A percentile compares a stretch with the other conserved stretches of the same genome.
Conservation (phyloP, 495 filamentous ascomycete species). For the Letharia lupina region DNA sequence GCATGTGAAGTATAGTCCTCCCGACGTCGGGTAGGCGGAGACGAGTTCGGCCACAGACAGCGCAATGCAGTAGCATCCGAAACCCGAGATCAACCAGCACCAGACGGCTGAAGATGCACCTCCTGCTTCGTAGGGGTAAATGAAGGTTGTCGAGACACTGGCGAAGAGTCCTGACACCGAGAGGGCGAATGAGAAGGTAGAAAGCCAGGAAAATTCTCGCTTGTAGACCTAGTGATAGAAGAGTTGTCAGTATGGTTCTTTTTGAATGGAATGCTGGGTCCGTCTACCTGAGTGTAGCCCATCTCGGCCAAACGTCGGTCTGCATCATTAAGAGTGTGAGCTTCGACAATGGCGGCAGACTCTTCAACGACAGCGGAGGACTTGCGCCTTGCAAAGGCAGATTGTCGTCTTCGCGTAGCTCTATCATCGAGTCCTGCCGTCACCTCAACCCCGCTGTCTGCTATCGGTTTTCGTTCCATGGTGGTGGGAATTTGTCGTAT, state of each 20-base stretch:
- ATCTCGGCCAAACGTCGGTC: slow-evolving; percentile 28
- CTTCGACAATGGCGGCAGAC: slow-evolving; percentile 17
- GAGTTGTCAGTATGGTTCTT: neutral
- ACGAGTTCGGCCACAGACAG: slow-evolving; percentile 49
- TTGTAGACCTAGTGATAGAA: slow-evolving; percentile 43
- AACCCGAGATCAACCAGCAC: slow-evolving; percentile 58
- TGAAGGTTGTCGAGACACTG: slow-evolving; percentile 53
- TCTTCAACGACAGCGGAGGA: slow-evolving; percentile 23
- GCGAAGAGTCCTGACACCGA: slow-evolving; percentile 53
- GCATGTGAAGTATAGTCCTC: slow-evolving; percentile 45
- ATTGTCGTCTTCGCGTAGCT: slow-evolving; percentile 10
- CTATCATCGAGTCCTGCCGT: neutral
- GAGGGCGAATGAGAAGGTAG: slow-evolving; percentile 57
- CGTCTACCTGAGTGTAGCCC: slow-evolving; percentile 28
- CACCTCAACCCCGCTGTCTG: neutral
- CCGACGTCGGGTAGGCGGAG: slow-evolving; percentile 51
- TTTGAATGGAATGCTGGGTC: neutral
- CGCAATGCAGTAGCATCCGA: slow-evolving; percentile 56
- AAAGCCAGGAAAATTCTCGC: slow-evolving; percentile 54
- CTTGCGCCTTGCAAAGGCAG: slow-evolving; percentile 17
- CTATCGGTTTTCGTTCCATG: slow-evolving; percentile 4
- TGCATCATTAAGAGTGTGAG: slow-evolving; percentile 20
- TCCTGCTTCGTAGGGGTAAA: slow-evolving; percentile 51
- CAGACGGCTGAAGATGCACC: slow-evolving; percentile 53
- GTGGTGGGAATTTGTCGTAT: neutral